A percentile compares a stretch with the other conserved stretches of the same genome.
Evolutionary conservation across 2,329 filamentous ascomycete genomes (phyloP).

Genomic region (Celoporthe dispersa): DNA sequence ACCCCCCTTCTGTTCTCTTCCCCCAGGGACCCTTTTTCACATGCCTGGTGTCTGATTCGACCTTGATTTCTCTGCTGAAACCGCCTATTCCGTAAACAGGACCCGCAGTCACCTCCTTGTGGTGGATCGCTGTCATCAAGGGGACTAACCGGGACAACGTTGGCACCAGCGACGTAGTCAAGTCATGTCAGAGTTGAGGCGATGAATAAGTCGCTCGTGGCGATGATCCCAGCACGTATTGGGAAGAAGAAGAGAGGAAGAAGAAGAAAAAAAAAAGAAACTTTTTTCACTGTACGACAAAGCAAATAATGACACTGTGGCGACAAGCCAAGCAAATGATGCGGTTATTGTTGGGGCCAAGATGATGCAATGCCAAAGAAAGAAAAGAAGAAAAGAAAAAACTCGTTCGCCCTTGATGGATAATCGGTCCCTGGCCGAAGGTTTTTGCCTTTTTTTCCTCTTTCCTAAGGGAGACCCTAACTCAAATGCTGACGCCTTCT

Average conservation of each 20-base stretch:
- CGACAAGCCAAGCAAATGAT: neutral
- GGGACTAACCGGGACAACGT: neutral
- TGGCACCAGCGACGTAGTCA: neutral
- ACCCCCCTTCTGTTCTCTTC: too few relatives aligned
- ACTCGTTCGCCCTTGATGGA: neutral
- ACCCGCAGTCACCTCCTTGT: constrained; percentile 10
- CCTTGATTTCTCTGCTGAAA: constrained; percentile 19
- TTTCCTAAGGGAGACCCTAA: neutral
- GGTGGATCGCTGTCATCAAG: neutral
- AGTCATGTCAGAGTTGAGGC: neutral
- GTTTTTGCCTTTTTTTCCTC: neutral
- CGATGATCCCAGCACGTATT: neutral
- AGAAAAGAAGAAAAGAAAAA: neutral
- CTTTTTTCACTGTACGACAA: neutral
- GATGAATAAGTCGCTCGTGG: neutral
- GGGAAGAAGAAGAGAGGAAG: neutral
- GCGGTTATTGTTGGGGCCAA: constrained; percentile 5
- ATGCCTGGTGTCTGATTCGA: constrained; percentile 22
- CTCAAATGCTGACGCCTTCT: neutral
- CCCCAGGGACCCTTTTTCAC: constrained; percentile 24
- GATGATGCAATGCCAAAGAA: constrained; percentile 26
- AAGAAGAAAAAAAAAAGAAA: neutral
- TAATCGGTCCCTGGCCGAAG: neutral
- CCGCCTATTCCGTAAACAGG: constrained; percentile 7
- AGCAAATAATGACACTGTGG: neutral